Conservation (phyloP, 352 stramenopile genomes). For the Globisporangium takayamanum region DNA sequence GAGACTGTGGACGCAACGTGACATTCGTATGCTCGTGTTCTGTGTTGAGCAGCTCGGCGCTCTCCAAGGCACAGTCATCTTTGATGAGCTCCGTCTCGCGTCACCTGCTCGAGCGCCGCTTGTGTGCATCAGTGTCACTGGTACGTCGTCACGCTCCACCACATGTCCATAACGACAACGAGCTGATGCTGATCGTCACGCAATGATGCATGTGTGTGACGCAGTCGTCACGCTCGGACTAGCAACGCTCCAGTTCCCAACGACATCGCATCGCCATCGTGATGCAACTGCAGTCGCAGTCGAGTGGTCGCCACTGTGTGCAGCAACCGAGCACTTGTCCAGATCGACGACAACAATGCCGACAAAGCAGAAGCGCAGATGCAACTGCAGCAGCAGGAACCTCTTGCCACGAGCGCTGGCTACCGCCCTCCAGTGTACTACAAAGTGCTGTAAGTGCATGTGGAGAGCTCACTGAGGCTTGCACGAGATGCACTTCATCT, state of each 20-base stretch:
- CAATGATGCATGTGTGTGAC: background rate
- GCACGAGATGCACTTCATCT: too few species aligned
- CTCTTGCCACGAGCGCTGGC: background rate
- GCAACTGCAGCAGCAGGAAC: background rate
- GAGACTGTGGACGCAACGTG: background rate
- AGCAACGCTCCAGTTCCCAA: conserved; percentile 3
- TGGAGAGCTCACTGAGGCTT: background rate
- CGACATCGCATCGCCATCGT: too few species aligned
- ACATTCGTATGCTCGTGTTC: background rate
- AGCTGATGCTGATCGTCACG: background rate
- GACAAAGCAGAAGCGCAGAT: background rate
- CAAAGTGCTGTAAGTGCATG: conserved; percentile 4
- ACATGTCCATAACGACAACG: background rate
- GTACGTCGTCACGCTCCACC: background rate
- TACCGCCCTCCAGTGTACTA: conserved; percentile 14
- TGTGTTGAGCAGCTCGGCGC: conserved; percentile 8
- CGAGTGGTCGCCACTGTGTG: background rate
- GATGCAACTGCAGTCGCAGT: background rate
- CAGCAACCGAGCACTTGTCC: conserved; percentile 5
- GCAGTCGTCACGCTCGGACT: conserved; percentile 8
- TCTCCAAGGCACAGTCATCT: conserved; percentile 15
- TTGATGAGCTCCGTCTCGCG: conserved; percentile 9
- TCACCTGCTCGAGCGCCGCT: background rate
- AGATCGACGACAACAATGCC: background rate
- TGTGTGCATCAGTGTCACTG: conserved; percentile 3